Conservation (phyloP, 2,329 filamentous ascomycete species). For the Metarhizium brunneum region DNA sequence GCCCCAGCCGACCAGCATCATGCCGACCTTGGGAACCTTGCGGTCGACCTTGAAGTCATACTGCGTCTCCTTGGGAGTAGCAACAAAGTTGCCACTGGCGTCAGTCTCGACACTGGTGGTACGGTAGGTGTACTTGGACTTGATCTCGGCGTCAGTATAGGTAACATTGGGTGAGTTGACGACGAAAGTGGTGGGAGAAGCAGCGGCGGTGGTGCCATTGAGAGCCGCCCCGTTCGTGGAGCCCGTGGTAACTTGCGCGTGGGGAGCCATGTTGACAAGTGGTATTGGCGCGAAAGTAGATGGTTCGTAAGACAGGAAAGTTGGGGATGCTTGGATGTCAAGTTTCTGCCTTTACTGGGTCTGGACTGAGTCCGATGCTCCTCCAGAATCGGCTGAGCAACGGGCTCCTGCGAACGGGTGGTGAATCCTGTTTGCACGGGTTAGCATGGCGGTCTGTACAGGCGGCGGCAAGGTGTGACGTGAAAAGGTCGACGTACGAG, state of each 20-base stretch:
- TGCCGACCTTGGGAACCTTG: constrained; percentile 82
- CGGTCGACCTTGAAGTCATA: constrained; percentile 98
- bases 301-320: constrained; percentile 6
- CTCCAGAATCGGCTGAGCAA: constrained; percentile 81
- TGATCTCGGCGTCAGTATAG: constrained; percentile 83
- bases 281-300: constrained; percentile 16
- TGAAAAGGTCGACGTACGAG: constrained; percentile 57
- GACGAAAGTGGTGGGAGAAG: constrained; percentile 60
- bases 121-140: constrained; percentile 91
- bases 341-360: constrained; percentile 41
- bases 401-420: constrained; percentile 95
- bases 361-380: constrained; percentile 61
- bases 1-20: constrained; percentile 97
- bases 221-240: constrained; percentile 53
- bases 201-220: constrained; percentile 36
- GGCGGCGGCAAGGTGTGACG: background rate
- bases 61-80: constrained; percentile 75
- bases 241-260: constrained; percentile 57
- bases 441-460: constrained; percentile 13
- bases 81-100: constrained; percentile 68
- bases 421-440: constrained; percentile 55
- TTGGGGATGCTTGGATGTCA: constrained; percentile 4
- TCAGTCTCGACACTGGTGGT: constrained; percentile 74
- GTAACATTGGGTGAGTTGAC: constrained; percentile 88
- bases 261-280: constrained; percentile 72